Evolutionary conservation across 306 rosid species (phyloP).

Genomic region (Echinosophora koreensis): DNA sequence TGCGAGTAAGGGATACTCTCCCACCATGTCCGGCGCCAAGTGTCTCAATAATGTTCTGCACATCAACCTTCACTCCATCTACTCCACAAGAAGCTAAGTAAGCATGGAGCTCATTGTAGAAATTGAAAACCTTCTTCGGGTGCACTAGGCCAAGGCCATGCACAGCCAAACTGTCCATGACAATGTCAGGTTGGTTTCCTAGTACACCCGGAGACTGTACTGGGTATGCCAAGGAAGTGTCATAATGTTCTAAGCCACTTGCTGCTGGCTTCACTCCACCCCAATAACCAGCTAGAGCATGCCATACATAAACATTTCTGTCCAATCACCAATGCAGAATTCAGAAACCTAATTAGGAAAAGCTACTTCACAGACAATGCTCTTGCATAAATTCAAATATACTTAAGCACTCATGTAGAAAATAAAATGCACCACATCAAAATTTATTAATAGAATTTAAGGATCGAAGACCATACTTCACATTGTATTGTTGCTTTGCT

Average conservation of each 20-base stretch:
- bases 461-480: conserved; percentile 67
- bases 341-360: neutral
- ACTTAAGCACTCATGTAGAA: neutral
- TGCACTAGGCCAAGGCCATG: conserved; percentile 94
- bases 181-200: conserved; percentile 95
- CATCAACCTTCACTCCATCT: conserved; percentile 98
- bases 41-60: conserved; percentile 94
- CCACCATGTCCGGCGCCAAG: conserved; percentile 97
- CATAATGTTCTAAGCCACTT: conserved; percentile 91
- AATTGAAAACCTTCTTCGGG: conserved; percentile 86
- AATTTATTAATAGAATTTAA: neutral
- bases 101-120: conserved; percentile 94
- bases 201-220: conserved; percentile 82
- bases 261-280: conserved; percentile 98
- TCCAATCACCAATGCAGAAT: conserved; percentile 19
- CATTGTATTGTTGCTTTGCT: conserved; percentile 81
- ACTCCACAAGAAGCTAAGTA: conserved; percentile 95
- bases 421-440: neutral
- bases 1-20: conserved; percentile 87
- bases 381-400: neutral
- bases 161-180: conserved; percentile 88
- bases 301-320: conserved; percentile 95
- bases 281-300: conserved; percentile 98
- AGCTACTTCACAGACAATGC: neutral
- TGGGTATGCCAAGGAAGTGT: conserved; percentile 86